A percentile compares a stretch with the other conserved stretches of the same genome.
These are phyloP conservation scores for Lippia alba DNA, from an alignment of 305 asterid genomes.

Conservation along the genomic window DNA sequence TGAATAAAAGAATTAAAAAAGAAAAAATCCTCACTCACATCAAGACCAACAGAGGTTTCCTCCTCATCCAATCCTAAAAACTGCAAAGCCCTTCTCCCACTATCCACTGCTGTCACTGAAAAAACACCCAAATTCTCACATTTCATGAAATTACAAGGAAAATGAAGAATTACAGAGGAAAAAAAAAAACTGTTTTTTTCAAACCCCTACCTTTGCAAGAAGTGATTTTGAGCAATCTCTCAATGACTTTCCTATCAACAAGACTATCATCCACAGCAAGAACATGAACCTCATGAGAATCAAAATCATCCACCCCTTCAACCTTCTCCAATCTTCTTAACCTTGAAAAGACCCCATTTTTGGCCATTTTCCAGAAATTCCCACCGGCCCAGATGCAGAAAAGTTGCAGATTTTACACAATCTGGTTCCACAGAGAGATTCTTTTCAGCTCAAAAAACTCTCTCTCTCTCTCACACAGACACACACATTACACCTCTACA, in stretches of 20 bases:
- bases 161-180: neutral
- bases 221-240: conserved; percentile 83
- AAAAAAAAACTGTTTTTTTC: neutral
- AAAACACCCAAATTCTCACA: conserved; percentile 25
- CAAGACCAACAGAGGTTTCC: conserved; percentile 57
- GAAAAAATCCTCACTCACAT: conserved; percentile 51
- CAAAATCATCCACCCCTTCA: conserved; percentile 44
- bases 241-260: conserved; percentile 89
- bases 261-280: conserved; percentile 94
- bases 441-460: conserved; percentile 25
- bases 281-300: conserved; percentile 57
- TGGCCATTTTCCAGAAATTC: conserved; percentile 49
- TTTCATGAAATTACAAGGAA: neutral
- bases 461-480: conserved; percentile 6
- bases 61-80: conserved; percentile 82
- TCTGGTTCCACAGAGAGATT: neutral
- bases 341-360: conserved; percentile 60
- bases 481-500: conserved; percentile 12
- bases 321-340: conserved; percentile 46
- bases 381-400: conserved; percentile 42
- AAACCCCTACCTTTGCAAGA: conserved; percentile 83
- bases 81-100: conserved; percentile 90
- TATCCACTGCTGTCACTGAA: conserved; percentile 92
- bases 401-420: neutral
- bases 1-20: too few relatives aligned